Evolutionary conservation across 139 green algal genomes (phyloP), one percentile per base, ranked within the genome.

Genomic region (Haematococcus lacustris): DNA sequence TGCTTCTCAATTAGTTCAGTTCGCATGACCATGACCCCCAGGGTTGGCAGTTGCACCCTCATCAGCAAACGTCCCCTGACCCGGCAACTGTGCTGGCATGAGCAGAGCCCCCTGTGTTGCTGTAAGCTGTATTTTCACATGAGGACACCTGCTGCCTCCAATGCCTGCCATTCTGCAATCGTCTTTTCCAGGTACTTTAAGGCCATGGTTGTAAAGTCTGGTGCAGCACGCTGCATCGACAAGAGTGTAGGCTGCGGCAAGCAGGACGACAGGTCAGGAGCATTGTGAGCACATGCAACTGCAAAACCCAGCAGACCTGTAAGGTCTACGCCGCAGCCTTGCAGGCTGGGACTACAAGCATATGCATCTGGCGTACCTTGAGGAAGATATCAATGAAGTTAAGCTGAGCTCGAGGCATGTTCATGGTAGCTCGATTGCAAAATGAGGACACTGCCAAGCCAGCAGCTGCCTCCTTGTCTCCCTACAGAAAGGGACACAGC

Each of bases 401-500:
- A 32, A 90, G 68, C 82, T 96, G 91, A 50, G 83, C 88, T 26
- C 77, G 78, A 3, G 87, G 75, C 73, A 94, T 87, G 65, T 89
- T 83, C 25, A 87, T 81, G 0, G 73, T 82, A 1, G 74, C 70
- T 13, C 81, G 73, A 69, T 93, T 83, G 79, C 91, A 95, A 66
- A 91, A 76, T 2, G 79, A 66, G 1, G 87, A 90, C 5, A 93
- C 79, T 21, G 82, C 38, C 65, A 96, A 57, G 0, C 85, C 89
- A 5, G 75, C 40, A 4, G 51, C 59, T 1, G 73, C 65, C 81
- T 96, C 91, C 63, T 72, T 66, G 65, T 93, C 89, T 3, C 88
- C 90, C 88, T 92, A 80, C 33, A 39, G 9, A 40, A 9, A 40
- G 67, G 26, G 30, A 13, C 38, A 3, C 32, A 1, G 38, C 6